A percentile compares a stretch with the other conserved stretches of the same genome.
Evolutionary conservation across 2,329 filamentous ascomycete genomes (phyloP).

Genomic region (Epichloe sibirici): DNA sequence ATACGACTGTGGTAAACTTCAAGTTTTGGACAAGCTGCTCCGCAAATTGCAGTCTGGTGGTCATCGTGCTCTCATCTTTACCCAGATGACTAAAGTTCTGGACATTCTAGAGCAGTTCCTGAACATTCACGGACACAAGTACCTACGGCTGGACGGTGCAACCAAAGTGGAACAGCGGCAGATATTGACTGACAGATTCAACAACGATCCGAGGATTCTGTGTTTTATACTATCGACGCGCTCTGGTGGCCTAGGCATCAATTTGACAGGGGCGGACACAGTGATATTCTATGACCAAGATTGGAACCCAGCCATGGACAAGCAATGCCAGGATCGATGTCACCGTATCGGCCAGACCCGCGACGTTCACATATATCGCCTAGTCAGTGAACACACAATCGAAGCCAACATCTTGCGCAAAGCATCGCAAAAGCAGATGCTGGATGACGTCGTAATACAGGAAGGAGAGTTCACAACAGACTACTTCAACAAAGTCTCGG

Average conservation of each 20-base stretch:
- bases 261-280: slow-evolving; percentile 89
- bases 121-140: slow-evolving; percentile 95
- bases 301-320: slow-evolving; percentile 99
- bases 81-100: slow-evolving; percentile 97
- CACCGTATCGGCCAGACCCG: slow-evolving; percentile 96
- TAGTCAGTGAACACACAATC: slow-evolving; percentile 88
- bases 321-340: slow-evolving; percentile 94
- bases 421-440: slow-evolving; percentile 91
- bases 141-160: slow-evolving; percentile 88
- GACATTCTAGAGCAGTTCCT: slow-evolving; percentile 96
- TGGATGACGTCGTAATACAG: slow-evolving; percentile 96
- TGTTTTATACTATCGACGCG: slow-evolving; percentile 93
- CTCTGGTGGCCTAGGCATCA: slow-evolving; percentile 90
- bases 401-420: slow-evolving; percentile 97
- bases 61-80: slow-evolving; percentile 93
- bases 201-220: slow-evolving; percentile 81
- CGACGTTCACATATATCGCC: slow-evolving; percentile 94
- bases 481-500: slow-evolving; percentile 73
- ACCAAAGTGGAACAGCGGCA: slow-evolving; percentile 94
- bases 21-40: slow-evolving; percentile 75
- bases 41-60: slow-evolving; percentile 79
- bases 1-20: slow-evolving; percentile 95
- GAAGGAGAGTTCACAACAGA: slow-evolving; percentile 97
- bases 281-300: slow-evolving; percentile 99
- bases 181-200: slow-evolving; percentile 92